These are phyloP conservation scores for Lachancea fermentati DNA, from an alignment of 805 yeast genomes.

Conservation along the genomic window DNA sequence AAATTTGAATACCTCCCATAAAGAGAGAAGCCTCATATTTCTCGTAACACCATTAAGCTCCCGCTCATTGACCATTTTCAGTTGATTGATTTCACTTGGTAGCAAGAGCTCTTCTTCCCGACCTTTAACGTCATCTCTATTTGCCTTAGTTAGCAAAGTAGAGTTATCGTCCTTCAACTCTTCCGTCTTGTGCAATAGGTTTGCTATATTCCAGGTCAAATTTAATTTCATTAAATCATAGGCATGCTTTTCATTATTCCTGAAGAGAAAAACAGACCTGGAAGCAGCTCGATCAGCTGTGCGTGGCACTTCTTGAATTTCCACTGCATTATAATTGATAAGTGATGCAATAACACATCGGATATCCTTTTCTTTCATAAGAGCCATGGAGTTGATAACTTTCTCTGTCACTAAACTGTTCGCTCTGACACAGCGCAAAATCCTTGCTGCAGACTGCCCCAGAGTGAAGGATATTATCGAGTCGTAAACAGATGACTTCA, in stretches of 20 bases:
- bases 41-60: conserved; percentile 53
- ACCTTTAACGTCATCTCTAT: conserved; percentile 86
- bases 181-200: conserved; percentile 48
- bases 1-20: conserved; percentile 52
- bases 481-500: conserved; percentile 49
- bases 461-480: conserved; percentile 53
- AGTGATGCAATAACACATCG: conserved; percentile 65
- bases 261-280: conserved; percentile 77
- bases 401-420: conserved; percentile 80
- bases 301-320: conserved; percentile 90
- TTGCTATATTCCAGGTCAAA: conserved; percentile 41
- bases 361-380: conserved; percentile 72
- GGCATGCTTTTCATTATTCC: conserved; percentile 54
- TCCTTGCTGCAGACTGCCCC: conserved; percentile 63
- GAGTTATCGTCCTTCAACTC: conserved; percentile 52
- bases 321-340: conserved; percentile 64
- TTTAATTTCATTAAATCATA: conserved; percentile 43
- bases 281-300: conserved; percentile 88
- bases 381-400: conserved; percentile 63
- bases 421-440: conserved; percentile 70
- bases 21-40: conserved; percentile 47
- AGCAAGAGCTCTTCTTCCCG: conserved; percentile 68
- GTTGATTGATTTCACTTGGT: conserved; percentile 68
- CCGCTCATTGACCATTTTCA: conserved; percentile 52
- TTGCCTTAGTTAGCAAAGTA: conserved; percentile 69